Percentiles rank a stretch among this genome's conserved stretches.
Evolutionary conservation across 495 filamentous ascomycete genomes (phyloP).

Genomic region (Zalerion maritima): DNA sequence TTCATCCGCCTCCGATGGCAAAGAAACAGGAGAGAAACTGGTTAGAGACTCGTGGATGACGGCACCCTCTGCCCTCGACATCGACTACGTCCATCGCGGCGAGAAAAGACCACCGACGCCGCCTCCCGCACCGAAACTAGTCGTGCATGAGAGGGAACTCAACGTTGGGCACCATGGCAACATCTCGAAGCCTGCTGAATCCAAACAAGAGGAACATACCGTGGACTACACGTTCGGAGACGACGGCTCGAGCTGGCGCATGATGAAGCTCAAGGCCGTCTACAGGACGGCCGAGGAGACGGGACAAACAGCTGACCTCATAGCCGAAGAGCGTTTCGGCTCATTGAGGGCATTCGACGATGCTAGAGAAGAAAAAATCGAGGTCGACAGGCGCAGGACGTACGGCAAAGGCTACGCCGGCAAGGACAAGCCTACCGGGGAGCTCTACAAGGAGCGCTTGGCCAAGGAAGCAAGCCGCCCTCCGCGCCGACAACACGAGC

Average conservation of each 20-base stretch:
- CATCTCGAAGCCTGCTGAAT: conserved; percentile 28
- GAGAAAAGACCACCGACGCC: conserved; percentile 33
- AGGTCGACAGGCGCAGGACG: conserved; percentile 66
- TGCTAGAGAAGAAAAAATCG: conserved; percentile 85
- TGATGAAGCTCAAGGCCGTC: conserved; percentile 81
- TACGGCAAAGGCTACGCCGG: conserved; percentile 81
- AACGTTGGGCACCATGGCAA: conserved; percentile 49
- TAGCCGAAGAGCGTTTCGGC: conserved; percentile 72
- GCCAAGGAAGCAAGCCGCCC: conserved; percentile 33
- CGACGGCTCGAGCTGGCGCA: conserved; percentile 78
- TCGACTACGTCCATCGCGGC: conserved; percentile 71
- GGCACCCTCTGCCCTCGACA: conserved; percentile 60
- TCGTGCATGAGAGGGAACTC: conserved; percentile 68
- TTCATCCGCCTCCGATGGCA: conserved; percentile 29
- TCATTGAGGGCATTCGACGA: conserved; percentile 78
- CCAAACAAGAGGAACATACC: conserved; percentile 42
- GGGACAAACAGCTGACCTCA: conserved; percentile 54
- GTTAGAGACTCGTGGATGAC: conserved; percentile 88
- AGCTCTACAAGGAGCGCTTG: conserved; percentile 61
- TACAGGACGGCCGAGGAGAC: conserved; percentile 67
- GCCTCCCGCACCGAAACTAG: conserved; percentile 54
- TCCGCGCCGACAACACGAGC: conserved; percentile 19
- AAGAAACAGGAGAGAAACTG: conserved; percentile 20
- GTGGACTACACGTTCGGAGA: conserved; percentile 85
- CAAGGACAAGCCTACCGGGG: conserved; percentile 78